Percentiles rank a stretch among this genome's conserved stretches.
Evolutionary conservation across 73 alveolate species (phyloP).

Genomic region (Halteria grandinella): DNA sequence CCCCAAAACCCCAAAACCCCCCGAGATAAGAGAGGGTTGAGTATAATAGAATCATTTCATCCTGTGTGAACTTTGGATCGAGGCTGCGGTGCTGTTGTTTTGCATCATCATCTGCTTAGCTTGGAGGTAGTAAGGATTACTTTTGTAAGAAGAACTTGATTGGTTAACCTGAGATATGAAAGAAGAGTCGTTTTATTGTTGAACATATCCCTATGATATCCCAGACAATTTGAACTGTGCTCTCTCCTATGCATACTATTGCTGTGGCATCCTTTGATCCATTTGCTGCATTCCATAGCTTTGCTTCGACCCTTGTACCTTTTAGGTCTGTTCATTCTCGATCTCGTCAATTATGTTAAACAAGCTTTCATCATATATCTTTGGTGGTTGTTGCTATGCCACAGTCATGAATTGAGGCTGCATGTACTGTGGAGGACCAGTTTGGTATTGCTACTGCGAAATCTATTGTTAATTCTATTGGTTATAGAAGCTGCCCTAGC

Average conservation of each 20-base stretch:
- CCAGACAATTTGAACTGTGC: not conserved
- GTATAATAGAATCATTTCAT: too few species aligned
- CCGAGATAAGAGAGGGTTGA: too few species aligned
- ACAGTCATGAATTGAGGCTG: too few species aligned
- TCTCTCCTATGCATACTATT: not conserved
- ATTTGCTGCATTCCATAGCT: constrained; percentile 11
- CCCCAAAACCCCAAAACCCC: too few species aligned
- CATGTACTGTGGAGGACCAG: too few species aligned
- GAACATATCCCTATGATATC: not conserved
- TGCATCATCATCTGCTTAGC: constrained; percentile 33
- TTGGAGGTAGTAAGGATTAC: constrained; percentile 17
- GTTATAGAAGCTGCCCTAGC: too few species aligned
- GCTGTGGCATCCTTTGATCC: not conserved
- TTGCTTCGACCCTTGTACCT: constrained; percentile 4
- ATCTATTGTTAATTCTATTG: too few species aligned
- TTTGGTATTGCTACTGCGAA: too few species aligned
- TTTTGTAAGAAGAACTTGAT: constrained; percentile 4
- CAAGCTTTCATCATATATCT: constrained; percentile 52
- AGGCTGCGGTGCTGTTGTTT: not conserved
- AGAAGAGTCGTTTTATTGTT: too few species aligned
- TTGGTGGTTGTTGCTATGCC: not conserved
- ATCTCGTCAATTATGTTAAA: constrained; percentile 63
- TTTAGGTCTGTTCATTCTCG: constrained; percentile 39
- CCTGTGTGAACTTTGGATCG: not conserved
- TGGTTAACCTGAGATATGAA: not conserved